phyloP scores from a whole-genome alignment of 148 eudicot species.

The Fallopia convolvulus region DNA sequence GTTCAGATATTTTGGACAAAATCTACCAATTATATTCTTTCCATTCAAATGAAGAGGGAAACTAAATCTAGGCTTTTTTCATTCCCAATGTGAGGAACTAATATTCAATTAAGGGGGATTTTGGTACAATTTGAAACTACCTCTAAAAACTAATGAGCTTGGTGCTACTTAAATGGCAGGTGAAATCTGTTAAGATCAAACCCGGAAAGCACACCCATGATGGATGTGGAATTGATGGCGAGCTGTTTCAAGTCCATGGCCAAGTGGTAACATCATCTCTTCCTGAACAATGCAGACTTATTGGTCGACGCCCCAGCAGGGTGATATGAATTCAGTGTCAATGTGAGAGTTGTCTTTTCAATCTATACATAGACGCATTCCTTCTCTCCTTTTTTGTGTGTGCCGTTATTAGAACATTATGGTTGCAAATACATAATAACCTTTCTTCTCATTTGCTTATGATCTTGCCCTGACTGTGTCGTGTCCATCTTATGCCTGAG shows the following conservation, averaged over 20 bases:
- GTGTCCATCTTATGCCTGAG: not conserved
- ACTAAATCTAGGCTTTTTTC: too few relatives aligned
- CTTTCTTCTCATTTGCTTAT: not conserved
- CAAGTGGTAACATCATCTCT: conserved; percentile 69
- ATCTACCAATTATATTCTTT: too few relatives aligned
- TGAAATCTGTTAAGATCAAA: conserved; percentile 80
- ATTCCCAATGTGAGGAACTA: too few relatives aligned
- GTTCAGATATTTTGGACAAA: too few relatives aligned
- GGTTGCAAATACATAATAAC: conserved; percentile 4
- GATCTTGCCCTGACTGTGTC: conserved; percentile 4
- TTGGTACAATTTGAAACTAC: too few relatives aligned
- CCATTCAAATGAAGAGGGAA: too few relatives aligned
- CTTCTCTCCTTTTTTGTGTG: not conserved
- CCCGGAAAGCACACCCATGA: conserved; percentile 74
- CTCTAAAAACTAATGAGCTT: not conserved
- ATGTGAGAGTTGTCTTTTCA: not conserved
- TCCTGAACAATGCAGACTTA: conserved; percentile 95
- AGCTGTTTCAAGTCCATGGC: conserved; percentile 77
- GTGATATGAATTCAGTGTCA: conserved; percentile 23
- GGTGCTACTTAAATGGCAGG: conserved; percentile 10
- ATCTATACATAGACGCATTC: not conserved
- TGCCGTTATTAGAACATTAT: not conserved
- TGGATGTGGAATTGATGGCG: conserved; percentile 97
- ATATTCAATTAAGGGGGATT: too few relatives aligned
- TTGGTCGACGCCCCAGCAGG: conserved; percentile 57